Evolutionary conservation across 345 rosid species (phyloP), one percentile per base, ranked within the genome.

Genomic region (Pistacia integerrima): DNA sequence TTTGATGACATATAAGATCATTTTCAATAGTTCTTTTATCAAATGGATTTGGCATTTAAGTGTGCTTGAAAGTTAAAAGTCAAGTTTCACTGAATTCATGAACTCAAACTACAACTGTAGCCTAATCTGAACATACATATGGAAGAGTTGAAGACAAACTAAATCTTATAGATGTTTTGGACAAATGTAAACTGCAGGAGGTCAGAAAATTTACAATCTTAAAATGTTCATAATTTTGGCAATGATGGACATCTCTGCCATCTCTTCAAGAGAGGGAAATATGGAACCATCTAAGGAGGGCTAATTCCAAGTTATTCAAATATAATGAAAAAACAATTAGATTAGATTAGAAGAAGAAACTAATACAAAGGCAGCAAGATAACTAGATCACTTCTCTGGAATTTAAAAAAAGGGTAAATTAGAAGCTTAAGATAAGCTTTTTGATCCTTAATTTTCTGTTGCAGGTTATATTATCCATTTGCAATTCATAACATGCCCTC

Each of bases 311-410:
- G 33, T 30, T 30, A 30, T 30, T 30, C 3, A 30, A 30, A 30
- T 30, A 30, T 1, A 30, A 30, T 30, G 33, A 1, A 30, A 30
- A 30, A 30, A 30, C 33, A 30, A 30, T 30, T n/a, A 22, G 18
- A 41, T 18, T 12, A 25, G 11, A 56, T 13, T 33, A 38, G 9
- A 69, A 8, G 13, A n/a, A 70, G 49, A 56, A 55, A 41, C n/a
- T 20, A 3, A 13, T 1, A 51, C 33, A 8, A 57, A 36, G 35
- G 57, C 17, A 56, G 49, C 28, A 56, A n/a, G 1, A 11, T 20
- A 70, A 55, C 62, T 38, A 36, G 64, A 70, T 70, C 56, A 68
- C 54, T 4, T 56, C 64, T 70, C 9, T 54, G 62, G 52, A 55
- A 13, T 14, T 16, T 54, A 54, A 54, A 14, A 14, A 12, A 1